phyloP scores from a whole-genome alignment of 345 rosid species.

The Bruguiera parviflora region DNA sequence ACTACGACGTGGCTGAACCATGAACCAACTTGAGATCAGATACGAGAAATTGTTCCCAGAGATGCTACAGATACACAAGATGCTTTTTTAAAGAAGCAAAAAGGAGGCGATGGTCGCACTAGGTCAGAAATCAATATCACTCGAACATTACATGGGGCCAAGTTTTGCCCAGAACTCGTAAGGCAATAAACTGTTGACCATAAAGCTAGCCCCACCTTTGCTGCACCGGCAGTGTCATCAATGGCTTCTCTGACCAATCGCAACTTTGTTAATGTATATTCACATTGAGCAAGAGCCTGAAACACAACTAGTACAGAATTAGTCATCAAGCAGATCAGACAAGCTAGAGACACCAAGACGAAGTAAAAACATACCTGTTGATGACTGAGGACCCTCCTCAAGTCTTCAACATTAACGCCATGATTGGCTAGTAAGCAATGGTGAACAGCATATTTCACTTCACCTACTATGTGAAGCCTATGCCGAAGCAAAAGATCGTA shows the following conservation, averaged over 20 bases:
- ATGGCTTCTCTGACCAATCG: constrained; percentile 87
- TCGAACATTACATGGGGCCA: not conserved
- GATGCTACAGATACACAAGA: not conserved
- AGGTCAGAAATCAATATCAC: constrained; percentile 3
- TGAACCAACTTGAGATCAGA: not conserved
- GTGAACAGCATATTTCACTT: constrained; percentile 81
- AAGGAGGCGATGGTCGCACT: not conserved
- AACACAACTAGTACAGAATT: constrained; percentile 1
- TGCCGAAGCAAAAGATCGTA: constrained; percentile 91
- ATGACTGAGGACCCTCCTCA: constrained; percentile 93
- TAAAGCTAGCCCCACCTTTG: constrained; percentile 51
- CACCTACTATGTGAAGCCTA: constrained; percentile 92
- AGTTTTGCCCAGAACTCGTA: not conserved
- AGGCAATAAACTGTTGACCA: not conserved
- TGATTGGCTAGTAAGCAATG: constrained; percentile 93
- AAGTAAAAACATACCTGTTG: constrained; percentile 59
- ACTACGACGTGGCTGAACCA: not conserved
- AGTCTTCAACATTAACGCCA: constrained; percentile 71
- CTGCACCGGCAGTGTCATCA: constrained; percentile 98
- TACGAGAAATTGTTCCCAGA: not conserved
- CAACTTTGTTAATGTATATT: constrained; percentile 72
- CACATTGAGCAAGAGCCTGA: constrained; percentile 98
- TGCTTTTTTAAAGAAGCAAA: not conserved
- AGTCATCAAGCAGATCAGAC: not conserved
- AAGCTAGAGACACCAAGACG: constrained; percentile 11